Evolutionary conservation across 2,329 filamentous ascomycete species (phyloP).

Genomic region (Pochonia chlamydosporia): DNA sequence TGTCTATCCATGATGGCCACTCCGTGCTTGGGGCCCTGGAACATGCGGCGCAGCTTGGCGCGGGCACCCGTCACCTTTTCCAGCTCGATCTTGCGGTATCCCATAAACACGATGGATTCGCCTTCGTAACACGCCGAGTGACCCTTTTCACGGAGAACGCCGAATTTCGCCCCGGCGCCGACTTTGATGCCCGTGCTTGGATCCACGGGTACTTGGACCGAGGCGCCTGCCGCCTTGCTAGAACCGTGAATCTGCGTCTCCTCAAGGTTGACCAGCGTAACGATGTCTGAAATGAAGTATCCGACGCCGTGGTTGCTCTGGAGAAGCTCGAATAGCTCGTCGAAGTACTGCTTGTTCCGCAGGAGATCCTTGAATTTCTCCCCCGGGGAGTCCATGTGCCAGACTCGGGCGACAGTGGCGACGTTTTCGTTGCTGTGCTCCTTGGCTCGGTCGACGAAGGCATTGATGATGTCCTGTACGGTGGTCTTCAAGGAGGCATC

Average conservation of each 20-base stretch:
- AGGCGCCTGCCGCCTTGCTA: constrained; percentile 10
- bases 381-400: constrained; percentile 24
- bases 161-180: constrained; percentile 11
- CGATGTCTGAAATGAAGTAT: constrained; percentile 23
- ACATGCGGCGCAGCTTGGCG: constrained; percentile 25
- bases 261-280: constrained; percentile 20
- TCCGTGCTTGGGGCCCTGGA: constrained; percentile 38
- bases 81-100: constrained; percentile 19
- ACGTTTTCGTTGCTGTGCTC: constrained; percentile 14
- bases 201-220: constrained; percentile 14
- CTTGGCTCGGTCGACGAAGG: constrained; percentile 18
- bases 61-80: constrained; percentile 20
- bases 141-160: constrained; percentile 17
- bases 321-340: constrained; percentile 21
- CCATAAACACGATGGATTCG: constrained; percentile 22
- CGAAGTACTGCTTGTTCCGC: constrained; percentile 18
- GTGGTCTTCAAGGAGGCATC: constrained; percentile 18
- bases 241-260: constrained; percentile 11
- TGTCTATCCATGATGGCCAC: constrained; percentile 18
- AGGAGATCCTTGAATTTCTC: constrained; percentile 23
- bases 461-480: constrained; percentile 20
- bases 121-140: constrained; percentile 19
- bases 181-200: constrained; percentile 15
- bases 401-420: constrained; percentile 21
- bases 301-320: constrained; percentile 16